Conservation (phyloP, 169 alveolate species). For the Perkinsus chesapeaki region DNA sequence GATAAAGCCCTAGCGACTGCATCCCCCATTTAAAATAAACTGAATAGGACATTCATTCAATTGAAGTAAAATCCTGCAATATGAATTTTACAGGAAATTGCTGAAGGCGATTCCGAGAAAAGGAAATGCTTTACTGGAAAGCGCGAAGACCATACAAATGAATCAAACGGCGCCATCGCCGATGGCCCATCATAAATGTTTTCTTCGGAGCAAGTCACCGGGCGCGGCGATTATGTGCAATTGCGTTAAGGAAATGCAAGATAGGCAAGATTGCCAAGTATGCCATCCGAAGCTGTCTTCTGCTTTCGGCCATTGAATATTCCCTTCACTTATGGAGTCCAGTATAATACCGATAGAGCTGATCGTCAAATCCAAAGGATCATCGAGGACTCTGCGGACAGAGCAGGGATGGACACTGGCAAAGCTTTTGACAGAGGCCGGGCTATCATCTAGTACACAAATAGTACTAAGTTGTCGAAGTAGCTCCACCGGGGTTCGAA, state of each 20-base stretch:
- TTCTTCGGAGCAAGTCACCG: too few relatives aligned
- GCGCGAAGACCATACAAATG: too few relatives aligned
- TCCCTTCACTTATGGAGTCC: not conserved
- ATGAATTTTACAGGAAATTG: too few relatives aligned
- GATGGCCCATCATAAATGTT: too few relatives aligned
- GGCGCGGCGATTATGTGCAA: not conserved
- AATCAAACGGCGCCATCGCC: too few relatives aligned
- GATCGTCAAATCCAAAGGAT: not conserved
- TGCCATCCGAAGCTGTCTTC: not conserved
- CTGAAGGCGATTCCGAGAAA: too few relatives aligned
- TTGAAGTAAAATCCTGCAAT: too few relatives aligned
- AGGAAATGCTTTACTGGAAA: too few relatives aligned
- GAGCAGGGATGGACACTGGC: not conserved
- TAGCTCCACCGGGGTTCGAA: not conserved
- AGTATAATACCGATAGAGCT: not conserved
- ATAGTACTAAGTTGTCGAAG: too few relatives aligned
- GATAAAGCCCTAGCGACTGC: not conserved
- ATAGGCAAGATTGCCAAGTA: not conserved
- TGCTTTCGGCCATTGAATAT: not conserved
- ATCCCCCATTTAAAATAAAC: too few relatives aligned
- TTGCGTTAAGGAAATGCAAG: not conserved
- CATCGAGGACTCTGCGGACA: not conserved
- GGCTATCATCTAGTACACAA: too few relatives aligned
- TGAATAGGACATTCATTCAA: too few relatives aligned
- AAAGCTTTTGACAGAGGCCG: not conserved